phyloP scores from a whole-genome alignment of 345 rosid genomes.

The Atalantia buxifolia region DNA sequence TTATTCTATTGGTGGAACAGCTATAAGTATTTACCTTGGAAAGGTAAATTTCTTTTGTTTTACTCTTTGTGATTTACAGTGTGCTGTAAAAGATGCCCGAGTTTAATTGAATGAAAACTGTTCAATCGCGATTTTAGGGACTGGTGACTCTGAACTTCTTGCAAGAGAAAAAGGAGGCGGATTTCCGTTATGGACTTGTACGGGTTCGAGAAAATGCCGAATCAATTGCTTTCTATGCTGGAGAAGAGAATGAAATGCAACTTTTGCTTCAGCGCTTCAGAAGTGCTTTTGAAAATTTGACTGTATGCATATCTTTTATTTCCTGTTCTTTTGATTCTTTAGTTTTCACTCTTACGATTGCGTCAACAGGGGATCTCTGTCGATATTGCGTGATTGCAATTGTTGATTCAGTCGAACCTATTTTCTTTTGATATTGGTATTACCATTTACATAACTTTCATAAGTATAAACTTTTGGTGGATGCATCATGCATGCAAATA shows the following conservation, averaged over 20 bases:
- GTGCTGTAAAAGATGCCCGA: not conserved
- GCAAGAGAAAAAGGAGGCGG: conserved; percentile 98
- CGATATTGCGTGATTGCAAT: not conserved
- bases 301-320: conserved; percentile 39
- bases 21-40: conserved; percentile 77
- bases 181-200: conserved; percentile 93
- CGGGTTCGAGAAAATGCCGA: conserved; percentile 97
- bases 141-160: conserved; percentile 85
- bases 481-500: not conserved
- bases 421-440: not conserved
- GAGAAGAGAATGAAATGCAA: conserved; percentile 87
- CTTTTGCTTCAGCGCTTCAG: conserved; percentile 85
- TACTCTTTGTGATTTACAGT: not conserved
- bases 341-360: not conserved
- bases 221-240: conserved; percentile 91
- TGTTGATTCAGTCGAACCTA: not conserved
- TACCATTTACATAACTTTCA: not conserved
- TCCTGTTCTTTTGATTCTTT: conserved; percentile 11
- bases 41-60: conserved; percentile 41
- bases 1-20: conserved; percentile 89
- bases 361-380: not conserved
- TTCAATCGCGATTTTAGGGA: conserved; percentile 49
- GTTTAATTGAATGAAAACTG: conserved; percentile 1
- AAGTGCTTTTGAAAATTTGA: conserved; percentile 82
- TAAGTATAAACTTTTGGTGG: not conserved